Evolutionary conservation across 108 stramenopile genomes (phyloP), one percentile per base, ranked within the genome.

Genomic region (Cyclotella baltica): DNA sequence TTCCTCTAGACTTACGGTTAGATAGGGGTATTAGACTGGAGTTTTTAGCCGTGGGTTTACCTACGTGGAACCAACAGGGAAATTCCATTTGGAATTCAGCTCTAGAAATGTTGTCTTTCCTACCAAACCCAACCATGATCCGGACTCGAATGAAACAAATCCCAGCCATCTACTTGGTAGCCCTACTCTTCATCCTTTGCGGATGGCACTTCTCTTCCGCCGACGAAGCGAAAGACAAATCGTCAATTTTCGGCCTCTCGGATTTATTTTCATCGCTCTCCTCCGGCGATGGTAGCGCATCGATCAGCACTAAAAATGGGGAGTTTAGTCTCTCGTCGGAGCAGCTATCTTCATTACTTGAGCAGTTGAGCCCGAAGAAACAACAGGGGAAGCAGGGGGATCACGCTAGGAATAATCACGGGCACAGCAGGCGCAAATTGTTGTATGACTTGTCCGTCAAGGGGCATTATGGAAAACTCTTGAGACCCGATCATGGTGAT

Each of bases 371-470:
- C 37, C 36, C 40, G n/a, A 50, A 48, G 2, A 25, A 3, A 4
- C 9, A 36, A 22, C 33, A 1, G 28, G 40, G 16, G 10, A 23
- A 23, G 70, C 70, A 58, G 28, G 37, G 27, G 16, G 46, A 30
- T 23, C 25, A 57, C 37, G 28, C 28, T 25, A 61, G 43, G 29
- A 52, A 53, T 25, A 34, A n/a, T 11, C 62, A 20, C 37, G 53
- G 43, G 66, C 51, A 38, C 31, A 83, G 73, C 62, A 40, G 81
- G 31, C 70, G 81, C 35, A 76, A 67, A 48, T 28, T 67, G 30
- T 70, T 83, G 29, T 83, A 83, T 62, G 75, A 76, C 36, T 62
- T 71, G 25, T 83, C 81, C 18, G 48, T 83, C 2, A 62, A 43
- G 31, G 38, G 75, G 20, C 81, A 83, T 37, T 83, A 76, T 67